A percentile compares a stretch with the other conserved stretches of the same genome.
phyloP scores from a whole-genome alignment of 768 basidiomycete species.

The Tephrocybe sp. region DNA sequence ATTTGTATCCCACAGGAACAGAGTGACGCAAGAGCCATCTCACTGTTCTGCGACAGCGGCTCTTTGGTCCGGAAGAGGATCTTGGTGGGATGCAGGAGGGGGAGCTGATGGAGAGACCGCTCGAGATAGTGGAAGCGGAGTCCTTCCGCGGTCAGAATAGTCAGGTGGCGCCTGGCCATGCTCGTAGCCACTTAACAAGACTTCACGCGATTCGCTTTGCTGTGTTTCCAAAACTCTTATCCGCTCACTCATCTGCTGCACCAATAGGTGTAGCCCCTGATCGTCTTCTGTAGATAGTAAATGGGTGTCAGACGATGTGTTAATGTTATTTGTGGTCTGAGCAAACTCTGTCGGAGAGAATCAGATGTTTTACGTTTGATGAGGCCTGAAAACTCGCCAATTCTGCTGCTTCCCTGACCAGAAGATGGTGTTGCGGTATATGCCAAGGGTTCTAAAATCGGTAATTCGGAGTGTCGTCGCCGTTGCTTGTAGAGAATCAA shows the following conservation, averaged over 20 bases:
- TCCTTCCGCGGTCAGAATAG: slow-evolving; percentile 1
- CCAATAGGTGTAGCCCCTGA: background rate
- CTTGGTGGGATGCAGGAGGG: background rate
- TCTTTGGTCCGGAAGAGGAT: background rate
- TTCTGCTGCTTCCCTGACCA: background rate
- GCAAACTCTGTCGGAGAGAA: background rate
- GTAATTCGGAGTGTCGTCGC: background rate
- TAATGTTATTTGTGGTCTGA: background rate
- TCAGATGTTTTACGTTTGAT: background rate
- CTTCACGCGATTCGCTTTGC: background rate
- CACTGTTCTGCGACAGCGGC: too few relatives aligned
- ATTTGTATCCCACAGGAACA: too few relatives aligned
- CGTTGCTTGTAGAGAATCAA: background rate
- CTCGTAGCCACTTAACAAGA: background rate
- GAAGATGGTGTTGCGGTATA: background rate
- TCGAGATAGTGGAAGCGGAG: background rate
- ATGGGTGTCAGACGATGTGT: background rate
- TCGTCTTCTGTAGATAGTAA: background rate
- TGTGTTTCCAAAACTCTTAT: background rate
- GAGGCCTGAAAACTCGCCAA: background rate
- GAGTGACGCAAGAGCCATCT: too few relatives aligned
- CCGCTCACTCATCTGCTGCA: slow-evolving; percentile 4
- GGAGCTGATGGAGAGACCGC: background rate
- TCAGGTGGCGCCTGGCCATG: background rate
- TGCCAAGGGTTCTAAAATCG: background rate